Base-by-base conservation (phyloP, 2,329 filamentous ascomycete species). In the Penicillium rolfsii region DNA sequence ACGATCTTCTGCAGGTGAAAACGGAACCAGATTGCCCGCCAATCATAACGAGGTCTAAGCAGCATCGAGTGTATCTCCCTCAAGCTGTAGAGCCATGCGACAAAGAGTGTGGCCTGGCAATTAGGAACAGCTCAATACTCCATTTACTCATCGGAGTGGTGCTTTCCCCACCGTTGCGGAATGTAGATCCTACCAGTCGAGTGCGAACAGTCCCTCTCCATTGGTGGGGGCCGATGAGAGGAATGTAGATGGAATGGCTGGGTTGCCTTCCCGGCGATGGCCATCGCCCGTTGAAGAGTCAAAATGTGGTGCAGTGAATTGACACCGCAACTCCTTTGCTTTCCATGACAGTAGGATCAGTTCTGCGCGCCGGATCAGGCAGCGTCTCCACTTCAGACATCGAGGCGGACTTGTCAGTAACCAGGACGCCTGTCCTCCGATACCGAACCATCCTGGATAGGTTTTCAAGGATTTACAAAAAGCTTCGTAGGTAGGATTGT, bases 241-340 rank as follows among this genome's bases (percentile, higher is more conserved):
- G 61, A 61, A 63, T 63, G 61, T 57, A 53, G 36, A 38, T 30
- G 41, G 36, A 30, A 52, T 22, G 38, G 36, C 19, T n/a, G 40
- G 14, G 24, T 49, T 26, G 19, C 14, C 28, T 28, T 19, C 52
- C n/a, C 26, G 30, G 43, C 19, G 41, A 54, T 16, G 16, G 14
- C 33, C 30, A 43, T 49, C 48, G 28, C 38, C 8, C 35, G 14
- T 53, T 19, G 33, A 55, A 52, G 1, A 50, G 28, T 38, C 50
- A 58, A 22, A 14, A 40, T 14, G 33, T 26, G 36, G 11, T 11
- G 5, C 14, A 24, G 16, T 33, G 24, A 36, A 14, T 22, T 30
- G n/a, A 41, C 4, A n/a, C 28, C 22, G n/a, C 2, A 40, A 24
- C 14, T n/a, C 19, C 7, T n/a, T 53, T 22, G 11, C 7, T 26